A percentile compares a stretch with the other conserved stretches of the same genome.
Conservation (phyloP, 2,329 filamentous ascomycete genomes). For the Blumeria hordei region DNA sequence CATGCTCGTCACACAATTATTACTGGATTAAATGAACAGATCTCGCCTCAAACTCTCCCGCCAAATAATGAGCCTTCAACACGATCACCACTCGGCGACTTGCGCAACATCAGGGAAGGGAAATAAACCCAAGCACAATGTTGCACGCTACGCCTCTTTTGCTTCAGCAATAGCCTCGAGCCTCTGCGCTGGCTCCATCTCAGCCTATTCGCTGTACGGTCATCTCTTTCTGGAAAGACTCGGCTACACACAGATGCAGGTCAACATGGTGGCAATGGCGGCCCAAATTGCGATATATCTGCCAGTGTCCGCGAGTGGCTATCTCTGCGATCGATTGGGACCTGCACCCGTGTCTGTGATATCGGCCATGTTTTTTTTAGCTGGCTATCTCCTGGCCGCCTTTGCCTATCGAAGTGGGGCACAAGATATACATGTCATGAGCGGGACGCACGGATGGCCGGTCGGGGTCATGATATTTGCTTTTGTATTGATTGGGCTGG, state of each 20-base stretch:
- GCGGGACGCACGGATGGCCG: slow-evolving; percentile 31
- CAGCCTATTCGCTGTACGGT: slow-evolving; percentile 82
- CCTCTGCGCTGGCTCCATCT: slow-evolving; percentile 74
- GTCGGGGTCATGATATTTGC: slow-evolving; percentile 66
- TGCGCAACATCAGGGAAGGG: not conserved
- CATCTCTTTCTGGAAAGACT: slow-evolving; percentile 70
- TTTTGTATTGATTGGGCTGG: slow-evolving; percentile 62
- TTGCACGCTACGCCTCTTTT: slow-evolving; percentile 22
- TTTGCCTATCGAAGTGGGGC: slow-evolving; percentile 41
- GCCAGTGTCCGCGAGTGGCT: slow-evolving; percentile 73
- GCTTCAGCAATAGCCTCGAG: slow-evolving; percentile 28
- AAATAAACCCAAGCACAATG: slow-evolving; percentile 6
- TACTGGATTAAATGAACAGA: too few species aligned
- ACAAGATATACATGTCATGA: slow-evolving; percentile 19
- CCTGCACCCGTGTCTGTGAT: slow-evolving; percentile 53
- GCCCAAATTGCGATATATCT: slow-evolving; percentile 79
- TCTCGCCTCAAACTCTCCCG: too few species aligned
- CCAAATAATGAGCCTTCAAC: too few species aligned
- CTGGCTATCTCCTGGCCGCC: slow-evolving; percentile 66
- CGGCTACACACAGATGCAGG: slow-evolving; percentile 72
- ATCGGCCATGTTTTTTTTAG: slow-evolving; percentile 49
- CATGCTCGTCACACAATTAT: too few species aligned
- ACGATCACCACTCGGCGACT: too few species aligned
- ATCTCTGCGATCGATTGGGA: slow-evolving; percentile 72
- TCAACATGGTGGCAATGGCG: slow-evolving; percentile 72